phyloP scores from a whole-genome alignment of 441 rosid genomes.

The Codiaeum variegatum region DNA sequence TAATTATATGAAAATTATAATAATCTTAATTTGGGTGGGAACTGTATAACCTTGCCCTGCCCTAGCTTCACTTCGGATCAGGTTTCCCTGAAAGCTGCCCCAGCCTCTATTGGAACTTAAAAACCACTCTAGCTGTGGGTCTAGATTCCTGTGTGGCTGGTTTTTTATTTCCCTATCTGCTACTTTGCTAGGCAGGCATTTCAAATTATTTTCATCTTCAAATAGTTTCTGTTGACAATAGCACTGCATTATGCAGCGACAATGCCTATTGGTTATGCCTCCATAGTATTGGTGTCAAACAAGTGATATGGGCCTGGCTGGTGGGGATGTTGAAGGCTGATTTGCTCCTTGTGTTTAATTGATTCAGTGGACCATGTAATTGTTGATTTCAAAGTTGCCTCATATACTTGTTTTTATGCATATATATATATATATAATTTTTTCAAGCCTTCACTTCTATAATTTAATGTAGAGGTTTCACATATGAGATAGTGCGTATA shows the following conservation, averaged over 20 bases:
- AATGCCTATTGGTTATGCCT: not conserved
- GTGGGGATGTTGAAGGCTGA: not conserved
- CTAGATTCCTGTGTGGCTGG: not conserved
- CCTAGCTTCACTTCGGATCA: not conserved
- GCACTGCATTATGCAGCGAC: not conserved
- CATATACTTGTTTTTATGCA: not conserved
- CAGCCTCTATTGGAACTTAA: not conserved
- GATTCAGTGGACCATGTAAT: not conserved
- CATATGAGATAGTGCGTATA: not conserved
- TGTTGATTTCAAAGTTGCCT: not conserved
- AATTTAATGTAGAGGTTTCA: not conserved
- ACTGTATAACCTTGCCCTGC: not conserved
- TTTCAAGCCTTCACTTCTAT: not conserved
- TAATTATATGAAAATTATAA: not conserved
- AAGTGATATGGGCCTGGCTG: not conserved
- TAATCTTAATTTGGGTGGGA: not conserved
- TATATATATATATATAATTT: not conserved
- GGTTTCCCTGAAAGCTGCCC: not conserved
- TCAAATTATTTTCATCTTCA: not conserved
- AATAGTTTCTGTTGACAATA: not conserved
- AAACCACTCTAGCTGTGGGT: not conserved
- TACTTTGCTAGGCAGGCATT: not conserved
- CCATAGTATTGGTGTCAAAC: not conserved
- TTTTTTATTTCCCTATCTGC: not conserved
- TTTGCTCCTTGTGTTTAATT: not conserved